These are phyloP conservation scores for Pleurotus platypus DNA, from an alignment of 768 basidiomycete genomes.

Conservation along the genomic window DNA sequence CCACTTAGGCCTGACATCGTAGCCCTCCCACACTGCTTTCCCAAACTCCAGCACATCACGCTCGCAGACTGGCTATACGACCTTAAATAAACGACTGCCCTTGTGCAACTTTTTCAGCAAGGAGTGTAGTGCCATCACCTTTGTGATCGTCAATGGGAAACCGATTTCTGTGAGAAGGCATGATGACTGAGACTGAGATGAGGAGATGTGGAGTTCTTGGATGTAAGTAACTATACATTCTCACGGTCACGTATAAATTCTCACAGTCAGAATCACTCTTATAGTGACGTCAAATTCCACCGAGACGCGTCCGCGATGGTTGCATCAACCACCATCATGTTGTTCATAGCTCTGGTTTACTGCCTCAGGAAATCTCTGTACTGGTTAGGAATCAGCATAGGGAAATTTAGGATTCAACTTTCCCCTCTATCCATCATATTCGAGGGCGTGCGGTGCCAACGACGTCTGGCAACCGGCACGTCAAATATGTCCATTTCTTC, in stretches of 20 bases:
- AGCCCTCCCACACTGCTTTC: not conserved
- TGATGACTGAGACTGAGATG: not conserved
- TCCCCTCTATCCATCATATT: not conserved
- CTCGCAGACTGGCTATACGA: not conserved
- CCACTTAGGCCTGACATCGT: not conserved
- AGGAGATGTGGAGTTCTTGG: not conserved
- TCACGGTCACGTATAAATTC: not conserved
- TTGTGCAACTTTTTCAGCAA: not conserved
- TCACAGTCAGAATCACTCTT: not conserved
- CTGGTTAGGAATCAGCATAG: not conserved
- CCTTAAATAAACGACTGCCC: not conserved
- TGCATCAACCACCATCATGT: too few relatives aligned
- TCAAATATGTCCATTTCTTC: slow-evolving; percentile 11
- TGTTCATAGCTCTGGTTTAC: too few relatives aligned
- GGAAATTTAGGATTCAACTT: not conserved
- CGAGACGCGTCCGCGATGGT: too few relatives aligned
- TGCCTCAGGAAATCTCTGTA: too few relatives aligned
- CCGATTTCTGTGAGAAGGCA: not conserved
- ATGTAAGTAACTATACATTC: not conserved
- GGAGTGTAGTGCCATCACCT: not conserved
- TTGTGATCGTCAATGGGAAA: not conserved
- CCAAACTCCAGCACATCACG: not conserved
- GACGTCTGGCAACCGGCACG: not conserved
- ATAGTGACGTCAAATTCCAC: too few relatives aligned
- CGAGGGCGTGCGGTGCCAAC: not conserved